Evolutionary conservation across 1,284 basidiomycete genomes (phyloP), one percentile per base, ranked within the genome.

Genomic region (Athelia psychrophila): DNA sequence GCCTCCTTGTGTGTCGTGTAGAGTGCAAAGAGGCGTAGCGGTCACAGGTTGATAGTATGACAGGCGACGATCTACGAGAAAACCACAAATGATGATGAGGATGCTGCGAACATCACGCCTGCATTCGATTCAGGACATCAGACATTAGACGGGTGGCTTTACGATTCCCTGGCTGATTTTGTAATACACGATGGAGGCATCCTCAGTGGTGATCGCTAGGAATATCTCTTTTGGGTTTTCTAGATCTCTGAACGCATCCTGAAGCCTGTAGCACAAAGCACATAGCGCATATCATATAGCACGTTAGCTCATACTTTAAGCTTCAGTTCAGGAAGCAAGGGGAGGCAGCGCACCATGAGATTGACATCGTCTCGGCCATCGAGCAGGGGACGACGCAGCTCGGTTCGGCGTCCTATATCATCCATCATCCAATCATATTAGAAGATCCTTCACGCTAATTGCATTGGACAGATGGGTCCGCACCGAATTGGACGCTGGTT

Each of bases 171-270:
- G 73, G 55, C 83, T 87, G 53, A 91, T 74, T 58, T 88, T 89
- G 67, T 91, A 91, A 66, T 91, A 91, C 44, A 91, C 88, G 47
- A 87, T 83, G 2, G 89, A 91, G 3, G 88, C 84, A 60, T 91
- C 89, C 50, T 88, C 82, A 0, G 84, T 78, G 30, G 81, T 83
- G 53, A 91, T 85, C 2, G 84, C 88, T 32, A 91, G 67, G 61
- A 81, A 86, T 35, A 91, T 65, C 51, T 80, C 77, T n/a, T 70
- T 58, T 2, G 78, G 75, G 44, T 73, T 64, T 32, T 66, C 69
- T 19, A 86, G 63, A 13, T 71, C 72, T 49, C 66, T 60, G 60
- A 88, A 88, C 1, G 84, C 81, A 20, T 72, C 67, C 50, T 73
- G 71, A 13, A 87, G 67, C 84, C 84, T 88, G 52, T 10, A 32